Evolutionary conservation across 2,329 filamentous ascomycete genomes (phyloP).

Genomic region (Leptographium wingfieldii): DNA sequence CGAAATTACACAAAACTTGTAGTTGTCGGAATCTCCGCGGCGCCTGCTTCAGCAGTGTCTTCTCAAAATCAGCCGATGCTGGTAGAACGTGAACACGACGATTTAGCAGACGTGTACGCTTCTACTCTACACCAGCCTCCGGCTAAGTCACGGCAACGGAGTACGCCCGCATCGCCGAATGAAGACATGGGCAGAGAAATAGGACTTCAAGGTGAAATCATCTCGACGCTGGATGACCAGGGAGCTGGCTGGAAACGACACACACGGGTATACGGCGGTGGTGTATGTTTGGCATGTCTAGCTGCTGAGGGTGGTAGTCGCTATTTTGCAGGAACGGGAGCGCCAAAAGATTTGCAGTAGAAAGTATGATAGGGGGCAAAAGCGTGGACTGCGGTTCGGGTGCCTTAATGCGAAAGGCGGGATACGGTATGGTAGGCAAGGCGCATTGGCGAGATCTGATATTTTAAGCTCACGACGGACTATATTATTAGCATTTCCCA

Average conservation of each 20-base stretch:
- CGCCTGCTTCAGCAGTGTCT: neutral
- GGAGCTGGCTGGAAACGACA: slow-evolving; percentile 42
- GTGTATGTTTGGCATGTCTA: slow-evolving; percentile 42
- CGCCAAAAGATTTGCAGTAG: slow-evolving; percentile 19
- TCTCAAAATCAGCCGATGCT: no score
- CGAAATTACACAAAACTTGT: slow-evolving; percentile 31
- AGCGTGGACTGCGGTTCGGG: neutral
- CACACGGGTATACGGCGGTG: slow-evolving; percentile 46
- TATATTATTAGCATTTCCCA: neutral
- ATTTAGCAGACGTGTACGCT: neutral
- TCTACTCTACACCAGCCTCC: neutral
- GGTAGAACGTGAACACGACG: neutral
- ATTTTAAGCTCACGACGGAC: neutral
- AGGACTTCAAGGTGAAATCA: slow-evolving; percentile 36
- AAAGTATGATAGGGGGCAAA: neutral
- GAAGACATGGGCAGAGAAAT: slow-evolving; percentile 17
- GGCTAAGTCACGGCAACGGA: neutral
- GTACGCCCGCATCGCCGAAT: neutral
- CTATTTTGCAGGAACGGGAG: slow-evolving; percentile 37
- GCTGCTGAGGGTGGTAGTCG: slow-evolving; percentile 32
- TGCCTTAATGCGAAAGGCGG: neutral
- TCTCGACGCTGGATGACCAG: slow-evolving; percentile 33
- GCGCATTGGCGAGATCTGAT: neutral
- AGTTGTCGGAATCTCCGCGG: slow-evolving; percentile 14
- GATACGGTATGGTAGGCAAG: neutral